phyloP scores from a whole-genome alignment of 2,329 filamentous ascomycete genomes.

The Ophiostoma quercus region DNA sequence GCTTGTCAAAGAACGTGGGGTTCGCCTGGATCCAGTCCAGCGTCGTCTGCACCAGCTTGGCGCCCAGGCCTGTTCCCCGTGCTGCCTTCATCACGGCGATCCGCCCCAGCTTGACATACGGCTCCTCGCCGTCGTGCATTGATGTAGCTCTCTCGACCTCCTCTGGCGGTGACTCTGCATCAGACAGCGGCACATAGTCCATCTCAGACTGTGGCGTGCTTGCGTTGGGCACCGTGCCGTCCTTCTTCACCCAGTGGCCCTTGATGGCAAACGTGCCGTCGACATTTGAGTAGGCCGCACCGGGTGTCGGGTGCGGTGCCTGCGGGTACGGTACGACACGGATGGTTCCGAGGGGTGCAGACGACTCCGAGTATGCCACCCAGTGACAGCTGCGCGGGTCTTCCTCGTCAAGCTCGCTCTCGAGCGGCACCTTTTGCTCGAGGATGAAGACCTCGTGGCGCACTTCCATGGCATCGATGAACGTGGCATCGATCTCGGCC shows the following conservation, averaged over 20 bases:
- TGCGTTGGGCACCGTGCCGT: conserved; percentile 17
- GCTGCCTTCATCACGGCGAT: conserved; percentile 64
- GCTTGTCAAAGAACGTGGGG: conserved; percentile 49
- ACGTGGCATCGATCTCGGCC: conserved; percentile 46
- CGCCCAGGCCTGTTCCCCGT: conserved; percentile 60
- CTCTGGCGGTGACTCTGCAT: conserved; percentile 27
- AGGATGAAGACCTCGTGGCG: conserved; percentile 56
- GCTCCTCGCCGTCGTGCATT: conserved; percentile 58
- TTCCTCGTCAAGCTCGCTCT: conserved; percentile 74
- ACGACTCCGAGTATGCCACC: conserved; percentile 65
- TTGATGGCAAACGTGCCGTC: conserved; percentile 38
- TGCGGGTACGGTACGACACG: conserved; percentile 80
- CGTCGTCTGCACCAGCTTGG: conserved; percentile 60
- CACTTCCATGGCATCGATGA: conserved; percentile 60
- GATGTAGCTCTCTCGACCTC: conserved; percentile 43
- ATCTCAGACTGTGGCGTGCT: conserved; percentile 28
- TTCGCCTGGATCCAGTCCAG: conserved; percentile 63
- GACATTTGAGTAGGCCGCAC: conserved; percentile 41
- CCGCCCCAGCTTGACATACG: conserved; percentile 77
- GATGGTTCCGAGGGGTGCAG: conserved; percentile 61
- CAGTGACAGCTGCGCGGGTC: conserved; percentile 78
- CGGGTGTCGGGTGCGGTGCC: conserved; percentile 53
- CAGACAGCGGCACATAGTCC: background rate
- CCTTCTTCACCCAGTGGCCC: conserved; percentile 29
- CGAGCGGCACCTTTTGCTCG: conserved; percentile 54